These are phyloP conservation scores for Teratosphaeria pseudoeucalypti DNA, from an alignment of 2,329 filamentous ascomycete species.

Conservation along the genomic window DNA sequence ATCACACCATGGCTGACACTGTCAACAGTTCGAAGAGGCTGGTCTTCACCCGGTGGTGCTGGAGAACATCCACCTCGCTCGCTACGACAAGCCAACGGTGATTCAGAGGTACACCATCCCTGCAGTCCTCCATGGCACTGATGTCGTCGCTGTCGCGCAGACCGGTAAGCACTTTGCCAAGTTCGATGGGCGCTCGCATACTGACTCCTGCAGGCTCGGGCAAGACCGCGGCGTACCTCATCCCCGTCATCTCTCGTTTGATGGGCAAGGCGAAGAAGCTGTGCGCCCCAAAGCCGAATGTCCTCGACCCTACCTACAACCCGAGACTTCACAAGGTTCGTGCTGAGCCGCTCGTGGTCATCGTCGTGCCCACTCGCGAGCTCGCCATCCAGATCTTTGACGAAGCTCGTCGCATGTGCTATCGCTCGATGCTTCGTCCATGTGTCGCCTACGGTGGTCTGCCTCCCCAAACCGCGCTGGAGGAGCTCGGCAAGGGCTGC, in stretches of 20 bases:
- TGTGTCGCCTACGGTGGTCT: conserved; percentile 82
- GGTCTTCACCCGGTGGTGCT: conserved; percentile 78
- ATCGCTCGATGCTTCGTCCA: conserved; percentile 87
- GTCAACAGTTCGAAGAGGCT: conserved; percentile 55
- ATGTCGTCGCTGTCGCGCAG: conserved; percentile 83
- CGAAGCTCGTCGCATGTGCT: conserved; percentile 84
- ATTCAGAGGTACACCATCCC: conserved; percentile 83
- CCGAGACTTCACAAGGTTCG: conserved; percentile 44
- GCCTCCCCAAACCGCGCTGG: conserved; percentile 57
- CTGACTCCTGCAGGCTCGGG: conserved; percentile 61
- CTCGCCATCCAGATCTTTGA: conserved; percentile 91
- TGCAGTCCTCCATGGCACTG: conserved; percentile 62
- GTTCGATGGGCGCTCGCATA: neutral
- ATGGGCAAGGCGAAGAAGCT: conserved; percentile 95
- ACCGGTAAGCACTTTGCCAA: conserved; percentile 55
- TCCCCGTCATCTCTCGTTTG: conserved; percentile 78
- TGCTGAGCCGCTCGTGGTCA: conserved; percentile 78
- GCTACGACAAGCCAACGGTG: conserved; percentile 65
- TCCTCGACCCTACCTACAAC: conserved; percentile 35
- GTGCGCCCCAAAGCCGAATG: conserved; percentile 63
- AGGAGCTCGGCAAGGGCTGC: conserved; percentile 70
- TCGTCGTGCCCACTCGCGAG: conserved; percentile 81
- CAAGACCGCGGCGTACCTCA: conserved; percentile 86
- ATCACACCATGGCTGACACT: too few relatives aligned
- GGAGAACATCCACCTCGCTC: conserved; percentile 62